Evolutionary conservation across 768 basidiomycete species (phyloP).

Genomic region (Lactarius hengduanensis): DNA sequence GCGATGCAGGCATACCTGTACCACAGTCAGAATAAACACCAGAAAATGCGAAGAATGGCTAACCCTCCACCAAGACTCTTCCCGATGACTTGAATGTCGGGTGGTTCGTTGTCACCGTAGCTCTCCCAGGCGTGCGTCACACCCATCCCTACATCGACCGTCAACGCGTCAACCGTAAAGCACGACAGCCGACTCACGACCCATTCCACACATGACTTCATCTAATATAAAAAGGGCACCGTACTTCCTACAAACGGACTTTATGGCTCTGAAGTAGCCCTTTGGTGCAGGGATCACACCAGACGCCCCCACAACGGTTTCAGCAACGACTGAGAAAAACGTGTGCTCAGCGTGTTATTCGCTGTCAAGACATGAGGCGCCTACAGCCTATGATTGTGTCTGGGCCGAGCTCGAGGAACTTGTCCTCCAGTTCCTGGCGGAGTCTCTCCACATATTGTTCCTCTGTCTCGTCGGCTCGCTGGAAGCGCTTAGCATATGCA

Average conservation of each 20-base stretch:
- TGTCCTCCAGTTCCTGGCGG: conserved; percentile 78
- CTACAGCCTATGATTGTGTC: conserved; percentile 80
- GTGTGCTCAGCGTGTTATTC: not conserved
- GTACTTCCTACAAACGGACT: conserved; percentile 73
- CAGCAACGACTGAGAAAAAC: conserved; percentile 62
- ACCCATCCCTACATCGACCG: conserved; percentile 67
- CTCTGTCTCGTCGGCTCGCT: conserved; percentile 64
- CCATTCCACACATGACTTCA: conserved; percentile 93
- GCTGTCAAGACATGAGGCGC: conserved; percentile 34
- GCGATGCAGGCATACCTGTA: conserved; percentile 77
- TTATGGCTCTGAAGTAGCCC: conserved; percentile 85
- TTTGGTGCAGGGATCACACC: conserved; percentile 75
- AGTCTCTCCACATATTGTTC: conserved; percentile 78
- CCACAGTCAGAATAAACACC: conserved; percentile 10
- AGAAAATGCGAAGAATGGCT: conserved; percentile 28
- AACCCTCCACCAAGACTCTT: conserved; percentile 91
- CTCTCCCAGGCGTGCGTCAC: conserved; percentile 85
- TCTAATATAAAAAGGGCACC: conserved; percentile 80
- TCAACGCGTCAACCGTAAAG: not conserved
- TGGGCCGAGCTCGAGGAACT: conserved; percentile 78
- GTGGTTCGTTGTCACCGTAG: conserved; percentile 71
- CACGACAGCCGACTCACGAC: conserved; percentile 51
- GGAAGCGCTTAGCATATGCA: conserved; percentile 78
- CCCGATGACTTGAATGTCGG: conserved; percentile 85
- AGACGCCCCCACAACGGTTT: conserved; percentile 85